phyloP scores from a whole-genome alignment of 2,329 filamentous ascomycete genomes.

The Calonectria pseudoturangicola region DNA sequence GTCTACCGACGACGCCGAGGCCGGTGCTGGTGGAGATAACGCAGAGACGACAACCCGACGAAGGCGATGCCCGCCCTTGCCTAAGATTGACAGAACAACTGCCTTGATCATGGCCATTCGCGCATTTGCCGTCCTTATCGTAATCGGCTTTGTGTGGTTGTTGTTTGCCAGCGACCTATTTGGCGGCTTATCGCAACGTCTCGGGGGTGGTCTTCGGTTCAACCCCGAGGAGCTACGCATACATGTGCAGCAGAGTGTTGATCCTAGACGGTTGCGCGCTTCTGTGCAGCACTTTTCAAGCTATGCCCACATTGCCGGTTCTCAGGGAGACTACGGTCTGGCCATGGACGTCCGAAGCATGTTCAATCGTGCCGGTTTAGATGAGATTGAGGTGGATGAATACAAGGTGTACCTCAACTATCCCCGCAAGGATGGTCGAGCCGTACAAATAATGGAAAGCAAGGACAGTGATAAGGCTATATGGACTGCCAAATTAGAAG shows the following conservation, averaged over 20 bases:
- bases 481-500: conserved; percentile 91
- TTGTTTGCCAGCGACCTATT: conserved; percentile 92
- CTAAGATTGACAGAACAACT: conserved; percentile 64
- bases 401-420: conserved; percentile 96
- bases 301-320: conserved; percentile 95
- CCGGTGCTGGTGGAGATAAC: conserved; percentile 51
- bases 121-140: conserved; percentile 82
- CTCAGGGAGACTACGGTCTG: conserved; percentile 90
- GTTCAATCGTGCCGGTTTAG: conserved; percentile 83
- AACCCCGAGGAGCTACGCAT: conserved; percentile 88
- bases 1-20: conserved; percentile 51
- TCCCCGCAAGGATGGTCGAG: conserved; percentile 83
- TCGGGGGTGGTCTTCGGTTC: conserved; percentile 81
- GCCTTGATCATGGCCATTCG: conserved; percentile 81
- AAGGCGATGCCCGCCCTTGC: conserved; percentile 55
- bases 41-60: conserved; percentile 53
- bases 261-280: conserved; percentile 80
- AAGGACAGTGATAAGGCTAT: conserved; percentile 72
- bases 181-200: conserved; percentile 76
- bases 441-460: conserved; percentile 85
- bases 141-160: conserved; percentile 87
- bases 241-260: conserved; percentile 83
- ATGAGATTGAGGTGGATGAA: conserved; percentile 84
- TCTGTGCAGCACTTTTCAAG: conserved; percentile 85
- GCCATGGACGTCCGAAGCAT: conserved; percentile 88